Percentiles rank a stretch among this genome's conserved stretches.
These are phyloP conservation scores for Rhizophlyctis rosea DNA, from an alignment of 192 early-diverging fungal species.

Conservation along the genomic window DNA sequence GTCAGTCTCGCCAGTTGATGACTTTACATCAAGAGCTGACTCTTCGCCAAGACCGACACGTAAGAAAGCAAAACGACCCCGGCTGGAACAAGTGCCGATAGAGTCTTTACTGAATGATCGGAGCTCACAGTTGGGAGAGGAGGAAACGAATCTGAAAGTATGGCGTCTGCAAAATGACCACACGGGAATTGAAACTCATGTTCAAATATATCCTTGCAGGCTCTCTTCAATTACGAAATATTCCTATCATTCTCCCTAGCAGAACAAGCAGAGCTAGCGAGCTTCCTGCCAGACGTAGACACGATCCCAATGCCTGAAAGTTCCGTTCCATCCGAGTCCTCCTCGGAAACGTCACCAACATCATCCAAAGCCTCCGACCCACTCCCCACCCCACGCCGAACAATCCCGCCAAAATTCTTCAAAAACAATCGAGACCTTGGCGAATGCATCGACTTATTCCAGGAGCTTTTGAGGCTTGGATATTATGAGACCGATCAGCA, in stretches of 20 bases:
- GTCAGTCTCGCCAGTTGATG: background rate
- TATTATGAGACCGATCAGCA: background rate
- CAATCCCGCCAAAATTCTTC: constrained; percentile 5
- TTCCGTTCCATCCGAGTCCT: no score
- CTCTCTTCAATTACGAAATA: constrained; percentile 1
- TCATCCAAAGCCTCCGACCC: no score
- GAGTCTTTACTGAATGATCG: background rate
- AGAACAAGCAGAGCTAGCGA: background rate
- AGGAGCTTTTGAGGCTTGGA: constrained; percentile 5
- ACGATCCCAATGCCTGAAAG: no score
- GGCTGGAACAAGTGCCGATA: no score
- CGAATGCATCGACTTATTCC: constrained; percentile 13
- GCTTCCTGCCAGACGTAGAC: background rate
- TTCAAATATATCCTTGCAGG: background rate
- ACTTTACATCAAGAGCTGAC: no score
- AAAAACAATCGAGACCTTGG: constrained; percentile 10
- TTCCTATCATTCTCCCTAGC: constrained; percentile 9
- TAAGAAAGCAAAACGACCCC: no score
- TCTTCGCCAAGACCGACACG: no score
- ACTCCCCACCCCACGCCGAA: background rate
- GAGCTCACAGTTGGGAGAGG: constrained; percentile 1
- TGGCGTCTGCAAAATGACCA: background rate
- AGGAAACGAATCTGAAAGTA: background rate
- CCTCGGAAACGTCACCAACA: no score
- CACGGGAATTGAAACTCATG: background rate